These are phyloP conservation scores for Phytophthora colocasiae DNA, from an alignment of 352 stramenopile genomes.

Conservation along the genomic window DNA sequence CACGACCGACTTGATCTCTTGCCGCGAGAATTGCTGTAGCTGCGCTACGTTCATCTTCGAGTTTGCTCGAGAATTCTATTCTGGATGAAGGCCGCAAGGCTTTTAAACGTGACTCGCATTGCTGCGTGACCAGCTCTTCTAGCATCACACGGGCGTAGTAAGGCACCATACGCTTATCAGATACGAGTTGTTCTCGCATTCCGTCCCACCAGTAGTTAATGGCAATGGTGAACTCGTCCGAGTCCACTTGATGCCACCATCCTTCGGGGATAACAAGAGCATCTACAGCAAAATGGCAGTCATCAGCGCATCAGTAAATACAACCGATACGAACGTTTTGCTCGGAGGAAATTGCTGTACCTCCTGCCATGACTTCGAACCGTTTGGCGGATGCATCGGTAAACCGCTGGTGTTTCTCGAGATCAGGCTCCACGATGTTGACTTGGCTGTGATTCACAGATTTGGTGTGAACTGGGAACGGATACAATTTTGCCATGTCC, in stretches of 20 bases:
- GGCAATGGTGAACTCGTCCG: constrained; percentile 75
- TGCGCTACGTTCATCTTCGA: constrained; percentile 16
- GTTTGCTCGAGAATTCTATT: not conserved
- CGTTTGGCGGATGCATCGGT: constrained; percentile 26
- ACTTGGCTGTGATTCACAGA: constrained; percentile 84
- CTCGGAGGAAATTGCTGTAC: constrained; percentile 30
- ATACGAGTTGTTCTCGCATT: constrained; percentile 56
- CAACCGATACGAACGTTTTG: not conserved
- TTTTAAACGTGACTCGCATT: constrained; percentile 40
- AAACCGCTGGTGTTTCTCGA: constrained; percentile 44
- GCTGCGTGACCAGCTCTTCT: constrained; percentile 62
- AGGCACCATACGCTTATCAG: constrained; percentile 47
- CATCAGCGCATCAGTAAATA: constrained; percentile 9
- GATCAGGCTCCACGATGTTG: constrained; percentile 50
- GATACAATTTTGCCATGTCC: constrained; percentile 57
- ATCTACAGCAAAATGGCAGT: constrained; percentile 39
- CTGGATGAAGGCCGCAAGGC: constrained; percentile 16
- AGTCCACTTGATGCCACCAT: constrained; percentile 90
- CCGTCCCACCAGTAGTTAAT: constrained; percentile 89
- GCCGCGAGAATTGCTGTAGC: constrained; percentile 19
- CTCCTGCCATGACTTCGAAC: constrained; percentile 56
- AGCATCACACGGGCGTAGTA: constrained; percentile 78
- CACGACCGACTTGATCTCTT: constrained; percentile 32
- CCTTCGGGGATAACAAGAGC: constrained; percentile 84
- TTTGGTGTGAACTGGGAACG: constrained; percentile 71